Base-by-base conservation (phyloP, 805 yeast species). In the Yarrowia sp. region DNA sequence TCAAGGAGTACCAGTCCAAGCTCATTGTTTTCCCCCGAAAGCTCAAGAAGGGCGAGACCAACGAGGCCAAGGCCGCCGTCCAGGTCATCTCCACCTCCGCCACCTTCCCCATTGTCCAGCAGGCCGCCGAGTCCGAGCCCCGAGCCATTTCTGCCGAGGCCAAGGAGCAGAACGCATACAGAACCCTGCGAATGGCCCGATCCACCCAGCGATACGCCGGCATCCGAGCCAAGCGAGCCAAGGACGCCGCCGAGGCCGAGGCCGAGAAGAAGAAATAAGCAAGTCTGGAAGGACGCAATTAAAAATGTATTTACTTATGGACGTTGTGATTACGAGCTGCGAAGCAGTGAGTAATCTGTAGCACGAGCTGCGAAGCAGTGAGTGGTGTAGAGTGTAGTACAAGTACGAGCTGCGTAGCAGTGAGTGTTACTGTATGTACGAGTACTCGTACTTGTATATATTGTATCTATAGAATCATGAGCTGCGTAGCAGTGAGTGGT, bases 241-340 rank as follows among this genome's bases (percentile, higher is more conserved):
- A 82, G 81, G 98, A 93, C 76, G 87, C 87, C 86, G 98, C 97
- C 82, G 98, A 92, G 86, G 98, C 98, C 82, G 99, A 93, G 86
- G 97, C 96, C 85, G 97, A 92, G 80, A 93, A 93, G 94, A 93
- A 93, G 93, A 92, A 92, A 89, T 92, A 91, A 88, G 50, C 50
- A 42, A 17, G 64, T 42, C 15, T 10, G 46, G 30, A 24, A 24
- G 30, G 30, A 24, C 30, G 30, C 30, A 33, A 24, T 40, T 40
- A 58, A 58, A 58, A 58, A 58, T 58, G 64, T 58, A 58, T 58
- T 58, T 58, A 58, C 64, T 58, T 30, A 43, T 52, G 58, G 43
- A 36, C n/a, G n/a, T n/a, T n/a, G n/a, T n/a, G 13, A 36, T 5
- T 9, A 9, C 38, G 38, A 36, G 38, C 30, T 24, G 30, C 30